Conservation (phyloP, 116 monocot species). For the Trichopus zeylanicus region DNA sequence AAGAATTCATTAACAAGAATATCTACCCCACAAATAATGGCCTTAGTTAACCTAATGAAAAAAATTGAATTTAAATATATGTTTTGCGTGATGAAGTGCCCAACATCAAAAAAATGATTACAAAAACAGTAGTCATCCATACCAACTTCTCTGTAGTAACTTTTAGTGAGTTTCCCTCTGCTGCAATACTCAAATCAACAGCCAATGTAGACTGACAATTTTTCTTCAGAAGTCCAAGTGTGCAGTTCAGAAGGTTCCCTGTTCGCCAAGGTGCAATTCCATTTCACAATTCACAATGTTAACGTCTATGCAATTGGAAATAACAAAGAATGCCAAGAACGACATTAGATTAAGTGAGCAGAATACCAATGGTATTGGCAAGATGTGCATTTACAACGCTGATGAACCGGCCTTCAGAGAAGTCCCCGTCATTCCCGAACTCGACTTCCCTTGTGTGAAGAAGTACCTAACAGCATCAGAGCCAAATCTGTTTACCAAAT, state of each 20-base stretch:
- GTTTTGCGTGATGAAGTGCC: too few relatives aligned
- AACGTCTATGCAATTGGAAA: too few relatives aligned
- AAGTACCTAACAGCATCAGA: slow-evolving; percentile 94
- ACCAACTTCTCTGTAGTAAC: slow-evolving; percentile 69
- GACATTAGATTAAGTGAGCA: not conserved
- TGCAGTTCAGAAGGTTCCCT: slow-evolving; percentile 99
- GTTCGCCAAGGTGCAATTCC: not conserved
- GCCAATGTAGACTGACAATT: slow-evolving; percentile 78
- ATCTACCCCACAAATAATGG: too few relatives aligned
- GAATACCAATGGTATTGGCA: slow-evolving; percentile 85
- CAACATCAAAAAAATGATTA: too few relatives aligned
- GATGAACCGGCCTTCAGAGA: slow-evolving; percentile 86
- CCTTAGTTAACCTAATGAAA: too few relatives aligned
- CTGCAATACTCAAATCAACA: slow-evolving; percentile 61
- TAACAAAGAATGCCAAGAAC: too few relatives aligned
- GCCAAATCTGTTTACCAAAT: slow-evolving; percentile 84
- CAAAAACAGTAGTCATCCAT: not conserved
- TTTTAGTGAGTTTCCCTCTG: slow-evolving; percentile 58
- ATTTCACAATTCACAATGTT: not conserved
- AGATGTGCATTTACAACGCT: slow-evolving; percentile 94
- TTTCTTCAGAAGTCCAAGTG: slow-evolving; percentile 90
- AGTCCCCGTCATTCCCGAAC: slow-evolving; percentile 98
- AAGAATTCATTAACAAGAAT: too few relatives aligned
- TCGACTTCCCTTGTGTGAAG: slow-evolving; percentile 93
- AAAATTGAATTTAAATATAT: too few relatives aligned